Percentiles rank a stretch among this genome's conserved stretches.
These are phyloP conservation scores for Colletotrichum eremochloae DNA, from an alignment of 2,329 filamentous ascomycete species.

Conservation along the genomic window DNA sequence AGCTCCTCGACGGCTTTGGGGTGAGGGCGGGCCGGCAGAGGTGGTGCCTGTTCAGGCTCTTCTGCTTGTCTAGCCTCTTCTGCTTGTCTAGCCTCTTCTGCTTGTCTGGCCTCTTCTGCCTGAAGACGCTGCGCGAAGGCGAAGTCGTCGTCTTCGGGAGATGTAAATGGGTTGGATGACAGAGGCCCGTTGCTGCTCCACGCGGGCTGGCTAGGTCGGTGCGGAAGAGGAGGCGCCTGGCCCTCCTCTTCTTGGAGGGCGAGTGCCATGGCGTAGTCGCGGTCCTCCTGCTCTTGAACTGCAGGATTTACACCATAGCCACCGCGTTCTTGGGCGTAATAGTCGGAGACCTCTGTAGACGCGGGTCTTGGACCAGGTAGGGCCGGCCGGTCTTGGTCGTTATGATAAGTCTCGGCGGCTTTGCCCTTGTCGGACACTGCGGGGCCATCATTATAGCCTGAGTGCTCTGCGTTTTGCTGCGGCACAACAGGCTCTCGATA, in stretches of 20 bases:
- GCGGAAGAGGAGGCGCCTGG: conserved; percentile 22
- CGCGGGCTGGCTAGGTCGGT: conserved; percentile 14
- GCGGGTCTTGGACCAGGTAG: conserved; percentile 15
- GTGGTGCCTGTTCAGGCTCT: conserved; percentile 26
- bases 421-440: conserved; percentile 21
- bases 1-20: conserved; percentile 31
- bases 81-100: too few species aligned
- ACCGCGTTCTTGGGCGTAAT: conserved; percentile 32
- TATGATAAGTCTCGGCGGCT: background rate
- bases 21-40: conserved; percentile 29
- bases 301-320: conserved; percentile 8
- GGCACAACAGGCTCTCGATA: background rate
- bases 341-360: conserved; percentile 24
- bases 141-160: conserved; percentile 30
- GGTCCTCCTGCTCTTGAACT: conserved; percentile 37
- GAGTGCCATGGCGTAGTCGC: conserved; percentile 36
- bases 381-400: conserved; percentile 2
- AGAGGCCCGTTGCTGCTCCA: conserved; percentile 13
- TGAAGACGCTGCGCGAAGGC: conserved; percentile 32
- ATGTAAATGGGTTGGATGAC: conserved; percentile 24
- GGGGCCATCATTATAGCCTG: background rate
- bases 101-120: conserved; percentile 7
- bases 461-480: background rate
- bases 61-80: conserved; percentile 10
- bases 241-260: conserved; percentile 38